phyloP scores from a whole-genome alignment of 495 filamentous ascomycete species.

The Aspergillus biplanus region DNA sequence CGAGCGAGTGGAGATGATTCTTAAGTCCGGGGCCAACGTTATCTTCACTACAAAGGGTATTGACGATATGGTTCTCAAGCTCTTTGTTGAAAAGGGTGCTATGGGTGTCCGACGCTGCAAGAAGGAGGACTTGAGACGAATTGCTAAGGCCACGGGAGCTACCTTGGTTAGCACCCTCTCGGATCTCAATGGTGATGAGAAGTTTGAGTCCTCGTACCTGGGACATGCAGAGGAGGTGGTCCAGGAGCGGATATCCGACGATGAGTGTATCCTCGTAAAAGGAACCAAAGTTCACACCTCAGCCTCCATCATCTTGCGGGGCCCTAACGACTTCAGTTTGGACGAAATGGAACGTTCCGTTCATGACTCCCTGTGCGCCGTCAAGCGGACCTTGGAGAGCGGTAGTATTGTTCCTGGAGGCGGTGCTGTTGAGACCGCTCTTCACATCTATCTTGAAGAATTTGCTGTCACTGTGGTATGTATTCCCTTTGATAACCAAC shows the following conservation, averaged over 20 bases:
- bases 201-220: conserved; percentile 86
- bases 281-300: conserved; percentile 92
- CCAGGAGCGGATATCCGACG: conserved; percentile 97
- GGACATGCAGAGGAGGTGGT: conserved; percentile 93
- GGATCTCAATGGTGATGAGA: conserved; percentile 96
- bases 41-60: conserved; percentile 98
- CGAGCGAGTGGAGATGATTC: conserved; percentile 94
- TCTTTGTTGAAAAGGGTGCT: conserved; percentile 91
- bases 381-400: conserved; percentile 96
- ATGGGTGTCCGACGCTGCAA: conserved; percentile 98
- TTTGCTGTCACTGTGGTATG: conserved; percentile 94
- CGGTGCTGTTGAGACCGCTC: conserved; percentile 95
- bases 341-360: conserved; percentile 99
- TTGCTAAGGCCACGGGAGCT: conserved; percentile 94
- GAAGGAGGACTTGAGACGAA: conserved; percentile 96
- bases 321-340: conserved; percentile 93
- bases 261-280: conserved; percentile 97
- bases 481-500: conserved; percentile 13
- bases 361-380: conserved; percentile 93
- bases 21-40: conserved; percentile 97
- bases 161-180: conserved; percentile 90
- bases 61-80: conserved; percentile 92
- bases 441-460: conserved; percentile 99
- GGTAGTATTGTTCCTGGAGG: conserved; percentile 96
- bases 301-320: conserved; percentile 94